Conservation (phyloP, 2,329 filamentous ascomycete species). For the Penicillium capsulatum region DNA sequence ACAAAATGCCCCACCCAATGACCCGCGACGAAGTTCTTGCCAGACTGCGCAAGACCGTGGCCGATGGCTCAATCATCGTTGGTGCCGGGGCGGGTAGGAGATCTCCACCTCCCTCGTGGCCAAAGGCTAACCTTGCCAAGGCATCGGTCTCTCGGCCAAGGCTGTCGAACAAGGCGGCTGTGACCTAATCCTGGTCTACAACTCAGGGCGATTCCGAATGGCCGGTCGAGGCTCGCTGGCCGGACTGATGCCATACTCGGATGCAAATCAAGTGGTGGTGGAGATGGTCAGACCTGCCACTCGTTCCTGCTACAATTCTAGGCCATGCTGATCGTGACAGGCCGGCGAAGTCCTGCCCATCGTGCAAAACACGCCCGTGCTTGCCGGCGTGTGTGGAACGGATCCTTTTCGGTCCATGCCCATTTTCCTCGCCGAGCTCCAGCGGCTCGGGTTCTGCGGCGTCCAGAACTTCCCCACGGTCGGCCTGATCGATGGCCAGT, state of each 20-base stretch:
- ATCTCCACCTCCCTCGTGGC: neutral
- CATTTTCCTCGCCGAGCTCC: slow-evolving; percentile 57
- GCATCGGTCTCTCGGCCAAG: slow-evolving; percentile 67
- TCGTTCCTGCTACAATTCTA: neutral
- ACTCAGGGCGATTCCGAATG: slow-evolving; percentile 69
- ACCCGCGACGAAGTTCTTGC: slow-evolving; percentile 54
- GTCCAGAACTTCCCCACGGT: slow-evolving; percentile 73
- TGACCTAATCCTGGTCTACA: slow-evolving; percentile 69
- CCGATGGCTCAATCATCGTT: slow-evolving; percentile 56
- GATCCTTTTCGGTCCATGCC: slow-evolving; percentile 64
- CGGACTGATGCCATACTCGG: slow-evolving; percentile 66
- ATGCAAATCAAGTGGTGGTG: slow-evolving; percentile 65
- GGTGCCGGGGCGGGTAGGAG: slow-evolving; percentile 60
- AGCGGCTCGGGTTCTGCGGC: slow-evolving; percentile 61
- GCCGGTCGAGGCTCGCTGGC: slow-evolving; percentile 65
- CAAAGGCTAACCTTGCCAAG: slow-evolving; percentile 30
- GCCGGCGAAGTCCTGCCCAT: slow-evolving; percentile 63
- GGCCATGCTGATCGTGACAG: slow-evolving; percentile 28
- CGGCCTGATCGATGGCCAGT: slow-evolving; percentile 64
- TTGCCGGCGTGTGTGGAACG: slow-evolving; percentile 67
- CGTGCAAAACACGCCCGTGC: slow-evolving; percentile 59
- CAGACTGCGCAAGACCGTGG: slow-evolving; percentile 52
- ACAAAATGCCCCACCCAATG: slow-evolving; percentile 33
- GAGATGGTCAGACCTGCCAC: slow-evolving; percentile 54
- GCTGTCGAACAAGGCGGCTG: slow-evolving; percentile 64